Base-by-base conservation (phyloP, 2,329 filamentous ascomycete genomes). In the Decorospora gaudefroyi region DNA sequence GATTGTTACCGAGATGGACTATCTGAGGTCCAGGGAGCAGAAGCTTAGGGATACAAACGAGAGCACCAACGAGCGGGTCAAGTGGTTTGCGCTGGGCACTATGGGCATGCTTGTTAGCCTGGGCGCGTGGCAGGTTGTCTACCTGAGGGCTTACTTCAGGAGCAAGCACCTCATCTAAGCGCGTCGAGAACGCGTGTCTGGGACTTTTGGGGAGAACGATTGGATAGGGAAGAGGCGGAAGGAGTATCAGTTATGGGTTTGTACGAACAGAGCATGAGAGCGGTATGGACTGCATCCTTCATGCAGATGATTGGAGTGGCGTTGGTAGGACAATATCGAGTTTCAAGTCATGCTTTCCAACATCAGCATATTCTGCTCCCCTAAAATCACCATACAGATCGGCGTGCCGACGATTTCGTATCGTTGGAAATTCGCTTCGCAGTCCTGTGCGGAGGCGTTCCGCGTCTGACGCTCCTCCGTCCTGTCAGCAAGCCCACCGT, bases 41-140 rank as follows among this genome's bases (percentile, higher is more conserved):
- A 95, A 90, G 78, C 81, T 99, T 62, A 82, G 93, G 71, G 92
- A 99, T 76, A 99, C 93, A 61, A 99, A 99, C 74, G 93, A 99
- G 85, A 97, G 92, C 79, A 99, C 93, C 57, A 99, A 99, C 76
- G 93, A 88, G 75, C 84, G 93, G 47, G 93, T 99, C 66, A 99
- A 97, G 79, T 97, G 90, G 90, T 99, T 99, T 74, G 92, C 92
- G 34, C 85, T 96, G 70, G 84, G 85, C 56, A 97, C 92, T 18
- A 97, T 96, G 76, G 87, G 90, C 51, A 86, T 96, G 78, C 77
- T 99, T 61, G 78, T 96, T 57, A 88, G 83, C 22, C 78, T 99
- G 61, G 95, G 93, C 72, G 90, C 78, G 28, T 99, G 93, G 93
- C 93, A 99, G 83, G 88, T 99, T 67, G 84, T 99, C 69, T 99